phyloP scores from a whole-genome alignment of 345 rosid species.

The Xanthoceras sorbifolium region DNA sequence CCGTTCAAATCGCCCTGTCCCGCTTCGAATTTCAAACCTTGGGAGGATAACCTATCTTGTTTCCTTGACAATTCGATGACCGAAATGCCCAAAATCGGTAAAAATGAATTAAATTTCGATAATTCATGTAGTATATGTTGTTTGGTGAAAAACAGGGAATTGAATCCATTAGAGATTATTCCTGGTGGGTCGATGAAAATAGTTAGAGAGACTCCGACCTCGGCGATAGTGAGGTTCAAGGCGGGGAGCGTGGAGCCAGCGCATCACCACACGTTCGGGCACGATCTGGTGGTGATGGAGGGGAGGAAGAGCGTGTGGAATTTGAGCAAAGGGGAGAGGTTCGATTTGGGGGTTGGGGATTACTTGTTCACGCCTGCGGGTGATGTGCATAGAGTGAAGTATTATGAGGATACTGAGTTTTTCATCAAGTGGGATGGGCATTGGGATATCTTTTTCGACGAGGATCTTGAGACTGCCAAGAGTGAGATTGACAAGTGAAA shows the following conservation, averaged over 20 bases:
- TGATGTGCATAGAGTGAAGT: constrained; percentile 85
- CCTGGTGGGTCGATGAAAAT: constrained; percentile 96
- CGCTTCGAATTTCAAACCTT: constrained; percentile 55
- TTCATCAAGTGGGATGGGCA: constrained; percentile 94
- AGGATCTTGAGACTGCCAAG: constrained; percentile 72
- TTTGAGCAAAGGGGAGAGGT: constrained; percentile 61
- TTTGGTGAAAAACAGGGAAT: constrained; percentile 61
- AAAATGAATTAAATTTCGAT: constrained; percentile 3
- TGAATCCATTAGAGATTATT: constrained; percentile 60
- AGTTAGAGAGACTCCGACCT: constrained; percentile 78
- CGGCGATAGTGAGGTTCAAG: constrained; percentile 72
- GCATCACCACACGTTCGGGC: constrained; percentile 91
- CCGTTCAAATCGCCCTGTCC: constrained; percentile 86
- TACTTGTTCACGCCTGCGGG: constrained; percentile 80
- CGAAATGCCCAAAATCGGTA: constrained; percentile 60
- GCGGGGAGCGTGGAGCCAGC: constrained; percentile 94
- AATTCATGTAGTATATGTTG: constrained; percentile 58
- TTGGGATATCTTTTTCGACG: constrained; percentile 85
- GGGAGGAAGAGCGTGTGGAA: constrained; percentile 90
- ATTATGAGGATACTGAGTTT: constrained; percentile 84
- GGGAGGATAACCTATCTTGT: constrained; percentile 53
- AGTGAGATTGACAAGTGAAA: constrained; percentile 42
- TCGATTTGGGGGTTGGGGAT: constrained; percentile 68
- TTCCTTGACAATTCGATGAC: constrained; percentile 56
- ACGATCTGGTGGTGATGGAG: constrained; percentile 69